phyloP scores from a whole-genome alignment of 768 basidiomycete species.

The Rhizopogon rudus region DNA sequence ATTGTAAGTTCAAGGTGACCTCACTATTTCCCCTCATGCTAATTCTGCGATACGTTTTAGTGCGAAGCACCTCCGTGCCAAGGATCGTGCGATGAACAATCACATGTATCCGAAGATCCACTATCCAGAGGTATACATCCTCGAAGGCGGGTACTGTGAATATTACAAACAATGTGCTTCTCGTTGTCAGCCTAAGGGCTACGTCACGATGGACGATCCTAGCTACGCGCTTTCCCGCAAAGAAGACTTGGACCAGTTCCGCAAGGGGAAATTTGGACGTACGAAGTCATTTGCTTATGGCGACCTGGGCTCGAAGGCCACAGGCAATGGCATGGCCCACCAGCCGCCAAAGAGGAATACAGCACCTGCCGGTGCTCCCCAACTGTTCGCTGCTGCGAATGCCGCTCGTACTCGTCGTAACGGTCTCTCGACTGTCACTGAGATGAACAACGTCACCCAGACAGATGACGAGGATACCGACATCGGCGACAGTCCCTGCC shows the following conservation, averaged over 20 bases:
- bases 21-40: background rate
- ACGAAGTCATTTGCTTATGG: constrained; percentile 93
- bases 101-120: constrained; percentile 88
- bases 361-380: constrained; percentile 48
- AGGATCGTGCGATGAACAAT: constrained; percentile 85
- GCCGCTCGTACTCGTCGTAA: constrained; percentile 62
- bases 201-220: constrained; percentile 95
- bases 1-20: constrained; percentile 55
- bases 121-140: constrained; percentile 95
- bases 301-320: constrained; percentile 49
- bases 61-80: constrained; percentile 89
- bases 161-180: constrained; percentile 68
- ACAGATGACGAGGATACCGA: constrained; percentile 78
- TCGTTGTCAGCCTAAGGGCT: constrained; percentile 77
- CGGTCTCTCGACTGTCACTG: constrained; percentile 58
- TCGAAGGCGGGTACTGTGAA: constrained; percentile 92
- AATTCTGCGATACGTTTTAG: constrained; percentile 34
- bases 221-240: constrained; percentile 72
- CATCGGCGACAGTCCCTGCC: constrained; percentile 85
- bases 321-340: constrained; percentile 20
- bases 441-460: constrained; percentile 56
- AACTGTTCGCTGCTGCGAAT: constrained; percentile 65
- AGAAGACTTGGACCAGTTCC: constrained; percentile 89
- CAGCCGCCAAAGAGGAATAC: constrained; percentile 62
- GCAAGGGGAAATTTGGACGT: constrained; percentile 81